Evolutionary conservation across 805 yeast species (phyloP).

Genomic region (Candida ponderosae): DNA sequence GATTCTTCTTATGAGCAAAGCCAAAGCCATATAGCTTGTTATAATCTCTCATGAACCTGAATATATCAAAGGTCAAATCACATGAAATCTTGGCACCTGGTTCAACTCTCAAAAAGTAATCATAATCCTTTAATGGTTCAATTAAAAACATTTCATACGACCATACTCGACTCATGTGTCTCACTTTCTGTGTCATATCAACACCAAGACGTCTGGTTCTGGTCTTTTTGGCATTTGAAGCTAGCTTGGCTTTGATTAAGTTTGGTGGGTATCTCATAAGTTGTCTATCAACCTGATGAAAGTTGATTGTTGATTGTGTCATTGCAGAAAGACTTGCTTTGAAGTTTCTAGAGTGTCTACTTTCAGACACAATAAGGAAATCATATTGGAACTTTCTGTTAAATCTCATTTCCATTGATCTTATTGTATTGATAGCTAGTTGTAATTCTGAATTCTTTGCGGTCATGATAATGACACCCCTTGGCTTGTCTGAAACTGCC

Average conservation of each 20-base stretch:
- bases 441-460: conserved; percentile 59
- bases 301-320: conserved; percentile 48
- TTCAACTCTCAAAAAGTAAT: conserved; percentile 45
- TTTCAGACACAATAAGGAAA: conserved; percentile 70
- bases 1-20: conserved; percentile 56
- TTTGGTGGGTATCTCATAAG: conserved; percentile 58
- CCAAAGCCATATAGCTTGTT: conserved; percentile 59
- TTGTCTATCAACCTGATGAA: conserved; percentile 46
- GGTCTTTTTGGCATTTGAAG: conserved; percentile 32
- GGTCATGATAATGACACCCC: conserved; percentile 59
- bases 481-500: conserved; percentile 23
- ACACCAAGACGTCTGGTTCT: conserved; percentile 35
- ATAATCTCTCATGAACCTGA: conserved; percentile 42
- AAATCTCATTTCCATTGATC: conserved; percentile 59
- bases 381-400: conserved; percentile 56
- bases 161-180: conserved; percentile 48
- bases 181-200: conserved; percentile 46
- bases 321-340: conserved; percentile 31
- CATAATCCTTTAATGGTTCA: conserved; percentile 34
- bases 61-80: conserved; percentile 39
- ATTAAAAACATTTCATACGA: conserved; percentile 38
- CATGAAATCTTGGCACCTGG: conserved; percentile 37
- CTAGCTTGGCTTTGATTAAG: conserved; percentile 41
- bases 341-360: conserved; percentile 47
- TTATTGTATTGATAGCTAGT: conserved; percentile 46